Evolutionary conservation across 176 grass and related monocot species (phyloP).

Genomic region (Bothriochloa decipiens): DNA sequence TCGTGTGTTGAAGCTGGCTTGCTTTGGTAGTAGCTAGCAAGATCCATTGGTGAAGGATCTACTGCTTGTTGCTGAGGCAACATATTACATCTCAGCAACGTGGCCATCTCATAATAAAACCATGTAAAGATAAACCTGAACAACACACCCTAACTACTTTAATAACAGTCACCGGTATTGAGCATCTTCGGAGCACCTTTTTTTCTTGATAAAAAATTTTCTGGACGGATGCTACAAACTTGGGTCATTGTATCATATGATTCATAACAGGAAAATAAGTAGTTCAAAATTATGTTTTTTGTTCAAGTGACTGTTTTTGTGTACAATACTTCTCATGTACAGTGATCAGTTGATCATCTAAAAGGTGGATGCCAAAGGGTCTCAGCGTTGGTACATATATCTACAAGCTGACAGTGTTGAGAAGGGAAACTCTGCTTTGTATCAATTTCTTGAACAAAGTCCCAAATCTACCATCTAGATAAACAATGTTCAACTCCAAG

Average conservation of each 20-base stretch:
- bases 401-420: slow-evolving; percentile 6
- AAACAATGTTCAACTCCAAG: background rate
- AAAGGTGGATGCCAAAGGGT: background rate
- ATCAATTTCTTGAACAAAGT: slow-evolving; percentile 1
- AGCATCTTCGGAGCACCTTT: background rate
- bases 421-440: slow-evolving; percentile 14
- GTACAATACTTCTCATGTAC: slow-evolving; percentile 21
- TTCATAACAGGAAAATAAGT: background rate
- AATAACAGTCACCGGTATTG: background rate
- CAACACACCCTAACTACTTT: background rate
- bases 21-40: background rate
- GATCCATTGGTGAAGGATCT: slow-evolving; percentile 33
- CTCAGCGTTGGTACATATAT: slow-evolving; percentile 3
- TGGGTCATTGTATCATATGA: slow-evolving; percentile 2
- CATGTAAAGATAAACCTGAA: background rate
- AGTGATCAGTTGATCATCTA: slow-evolving; percentile 27
- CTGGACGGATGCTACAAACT: background rate
- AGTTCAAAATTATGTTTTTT: slow-evolving; percentile 18
- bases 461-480: background rate
- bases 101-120: slow-evolving; percentile 13
- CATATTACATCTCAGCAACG: slow-evolving; percentile 32
- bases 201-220: background rate
- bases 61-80: slow-evolving; percentile 5
- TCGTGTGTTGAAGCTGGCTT: slow-evolving; percentile 26
- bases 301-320: slow-evolving; percentile 21